Evolutionary conservation across 495 filamentous ascomycete genomes (phyloP).

Genomic region (Neurospora tetraspora): DNA sequence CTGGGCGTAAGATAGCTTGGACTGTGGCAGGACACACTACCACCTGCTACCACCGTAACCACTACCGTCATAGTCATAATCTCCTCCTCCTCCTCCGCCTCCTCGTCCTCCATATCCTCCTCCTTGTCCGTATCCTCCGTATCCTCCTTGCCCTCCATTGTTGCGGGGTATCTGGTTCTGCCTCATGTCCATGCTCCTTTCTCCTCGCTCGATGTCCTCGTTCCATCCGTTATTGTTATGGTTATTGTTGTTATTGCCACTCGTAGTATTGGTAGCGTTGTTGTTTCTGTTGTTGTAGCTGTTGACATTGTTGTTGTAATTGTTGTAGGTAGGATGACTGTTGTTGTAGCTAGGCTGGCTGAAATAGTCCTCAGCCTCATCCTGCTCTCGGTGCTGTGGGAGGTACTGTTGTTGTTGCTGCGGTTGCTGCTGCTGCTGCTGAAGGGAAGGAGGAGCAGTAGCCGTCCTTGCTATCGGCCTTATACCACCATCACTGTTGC

Average conservation of each 20-base stretch:
- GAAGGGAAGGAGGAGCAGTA: not conserved
- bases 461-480: not conserved
- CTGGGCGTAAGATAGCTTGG: not conserved
- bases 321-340: not conserved
- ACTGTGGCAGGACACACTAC: not conserved
- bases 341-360: not conserved
- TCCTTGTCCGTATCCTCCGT: not conserved
- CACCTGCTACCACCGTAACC: not conserved
- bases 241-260: slow-evolving; percentile 11
- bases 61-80: not conserved
- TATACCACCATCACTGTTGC: not conserved
- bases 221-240: slow-evolving; percentile 23
- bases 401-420: not conserved
- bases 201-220: slow-evolving; percentile 23
- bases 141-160: not conserved
- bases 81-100: not conserved
- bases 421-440: not conserved
- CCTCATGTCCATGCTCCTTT: not conserved
- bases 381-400: not conserved
- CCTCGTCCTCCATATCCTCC: not conserved
- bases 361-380: not conserved
- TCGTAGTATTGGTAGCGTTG: slow-evolving; percentile 8
- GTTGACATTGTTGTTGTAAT: not conserved
- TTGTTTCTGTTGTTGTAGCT: not conserved
- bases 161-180: not conserved